phyloP scores from a whole-genome alignment of 2,329 filamentous ascomycete genomes.

The Colletotrichum filicis region DNA sequence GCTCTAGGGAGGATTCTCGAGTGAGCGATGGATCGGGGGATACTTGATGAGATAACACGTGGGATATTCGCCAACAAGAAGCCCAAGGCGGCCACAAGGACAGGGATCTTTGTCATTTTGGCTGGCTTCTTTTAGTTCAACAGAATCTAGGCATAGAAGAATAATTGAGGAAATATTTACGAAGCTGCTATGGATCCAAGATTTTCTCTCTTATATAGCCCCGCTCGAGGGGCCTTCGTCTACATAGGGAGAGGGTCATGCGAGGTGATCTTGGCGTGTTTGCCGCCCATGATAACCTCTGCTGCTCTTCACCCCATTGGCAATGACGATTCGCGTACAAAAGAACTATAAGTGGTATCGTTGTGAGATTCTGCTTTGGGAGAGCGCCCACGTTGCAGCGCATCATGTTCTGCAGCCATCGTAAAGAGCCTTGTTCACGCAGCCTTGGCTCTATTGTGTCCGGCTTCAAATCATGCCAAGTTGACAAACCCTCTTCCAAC shows the following conservation, averaged over 20 bases:
- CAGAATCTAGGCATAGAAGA: not conserved
- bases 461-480: not conserved
- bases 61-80: not conserved
- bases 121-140: not conserved
- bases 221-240: not conserved
- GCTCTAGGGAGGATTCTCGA: constrained; percentile 5
- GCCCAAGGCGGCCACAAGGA: not conserved
- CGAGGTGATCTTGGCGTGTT: not conserved
- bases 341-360: not conserved
- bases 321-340: not conserved
- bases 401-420: not conserved
- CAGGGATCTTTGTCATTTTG: not conserved
- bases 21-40: constrained; percentile 11
- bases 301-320: not conserved
- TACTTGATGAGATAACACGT: not conserved
- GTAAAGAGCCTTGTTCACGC: not conserved
- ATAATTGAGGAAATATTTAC: not conserved
- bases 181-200: not conserved
- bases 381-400: not conserved
- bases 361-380: not conserved
- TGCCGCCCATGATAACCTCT: not conserved
- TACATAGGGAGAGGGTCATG: not conserved
- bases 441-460: not conserved
- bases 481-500: not conserved
- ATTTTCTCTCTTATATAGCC: not conserved